These are phyloP conservation scores for Senna siamea DNA, from an alignment of 306 rosid species.

Conservation along the genomic window DNA sequence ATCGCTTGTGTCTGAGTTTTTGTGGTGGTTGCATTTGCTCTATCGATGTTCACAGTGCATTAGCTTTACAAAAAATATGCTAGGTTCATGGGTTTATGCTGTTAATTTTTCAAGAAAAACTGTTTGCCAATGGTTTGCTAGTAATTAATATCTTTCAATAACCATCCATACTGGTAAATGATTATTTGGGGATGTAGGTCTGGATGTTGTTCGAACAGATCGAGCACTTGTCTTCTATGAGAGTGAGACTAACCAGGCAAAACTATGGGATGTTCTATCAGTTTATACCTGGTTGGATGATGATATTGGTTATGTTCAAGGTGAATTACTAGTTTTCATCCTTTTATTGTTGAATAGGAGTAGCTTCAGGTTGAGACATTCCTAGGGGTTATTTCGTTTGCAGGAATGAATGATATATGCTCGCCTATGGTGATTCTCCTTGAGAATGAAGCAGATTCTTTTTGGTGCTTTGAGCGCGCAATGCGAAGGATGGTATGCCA, in stretches of 20 bases:
- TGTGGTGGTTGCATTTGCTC: slow-evolving; percentile 18
- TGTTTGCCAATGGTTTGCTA: slow-evolving; percentile 18
- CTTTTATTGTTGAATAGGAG: slow-evolving; percentile 31
- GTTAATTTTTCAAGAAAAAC: slow-evolving; percentile 3
- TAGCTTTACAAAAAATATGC: not conserved
- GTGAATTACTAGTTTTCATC: slow-evolving; percentile 45
- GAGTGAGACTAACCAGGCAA: slow-evolving; percentile 77
- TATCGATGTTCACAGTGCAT: not conserved
- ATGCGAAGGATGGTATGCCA: slow-evolving; percentile 89
- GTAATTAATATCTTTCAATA: slow-evolving; percentile 28
- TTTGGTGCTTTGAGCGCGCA: slow-evolving; percentile 92
- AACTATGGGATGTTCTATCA: slow-evolving; percentile 87
- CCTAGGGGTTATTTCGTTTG: slow-evolving; percentile 33
- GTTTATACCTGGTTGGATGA: slow-evolving; percentile 88
- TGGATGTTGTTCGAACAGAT: slow-evolving; percentile 93
- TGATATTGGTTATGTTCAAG: slow-evolving; percentile 96
- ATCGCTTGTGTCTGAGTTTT: slow-evolving; percentile 21
- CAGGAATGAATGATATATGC: slow-evolving; percentile 99
- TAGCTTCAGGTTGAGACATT: slow-evolving; percentile 34
- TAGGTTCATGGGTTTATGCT: slow-evolving; percentile 5
- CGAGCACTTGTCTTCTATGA: slow-evolving; percentile 86
- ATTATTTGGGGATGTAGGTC: slow-evolving; percentile 62
- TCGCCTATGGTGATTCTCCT: slow-evolving; percentile 84
- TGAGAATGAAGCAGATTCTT: slow-evolving; percentile 87
- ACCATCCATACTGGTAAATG: slow-evolving; percentile 36